phyloP scores from a whole-genome alignment of 2,329 filamentous ascomycete species.

The Zasmidium angulare region DNA sequence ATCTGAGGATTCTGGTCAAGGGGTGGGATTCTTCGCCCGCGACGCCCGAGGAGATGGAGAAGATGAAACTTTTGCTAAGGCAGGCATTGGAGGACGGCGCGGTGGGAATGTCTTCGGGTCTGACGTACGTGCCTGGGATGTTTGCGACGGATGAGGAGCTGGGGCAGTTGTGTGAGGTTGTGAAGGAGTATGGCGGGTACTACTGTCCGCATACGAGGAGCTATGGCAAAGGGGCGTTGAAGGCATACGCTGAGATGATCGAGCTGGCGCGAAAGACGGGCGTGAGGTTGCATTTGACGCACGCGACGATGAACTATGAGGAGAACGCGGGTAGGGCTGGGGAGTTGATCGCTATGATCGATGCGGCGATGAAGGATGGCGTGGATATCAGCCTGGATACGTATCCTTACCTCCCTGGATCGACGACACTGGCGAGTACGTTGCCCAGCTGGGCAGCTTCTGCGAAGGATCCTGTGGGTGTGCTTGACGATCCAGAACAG shows the following conservation, averaged over 20 bases:
- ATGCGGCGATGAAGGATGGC: constrained; percentile 24
- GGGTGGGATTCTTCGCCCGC: constrained; percentile 26
- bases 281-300: constrained; percentile 30
- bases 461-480: constrained; percentile 21
- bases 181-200: constrained; percentile 28
- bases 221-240: constrained; percentile 29
- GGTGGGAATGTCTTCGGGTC: constrained; percentile 29
- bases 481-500: constrained; percentile 23
- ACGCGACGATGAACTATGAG: constrained; percentile 32
- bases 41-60: constrained; percentile 22
- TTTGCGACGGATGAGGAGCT: constrained; percentile 28
- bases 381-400: constrained; percentile 29
- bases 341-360: constrained; percentile 30
- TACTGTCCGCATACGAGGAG: constrained; percentile 31
- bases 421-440: constrained; percentile 26
- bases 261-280: constrained; percentile 28
- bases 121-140: constrained; percentile 32
- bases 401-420: constrained; percentile 31
- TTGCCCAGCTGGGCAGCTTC: constrained; percentile 28
- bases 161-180: constrained; percentile 26
- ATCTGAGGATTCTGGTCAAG: constrained; percentile 29
- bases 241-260: constrained; percentile 31
- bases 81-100: constrained; percentile 27
- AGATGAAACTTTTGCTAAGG: constrained; percentile 24
- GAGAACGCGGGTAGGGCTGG: constrained; percentile 30